Percentiles rank a stretch among this genome's conserved stretches.
phyloP scores from a whole-genome alignment of 805 yeast species.

The Hanseniaspora hatyaiensis region DNA sequence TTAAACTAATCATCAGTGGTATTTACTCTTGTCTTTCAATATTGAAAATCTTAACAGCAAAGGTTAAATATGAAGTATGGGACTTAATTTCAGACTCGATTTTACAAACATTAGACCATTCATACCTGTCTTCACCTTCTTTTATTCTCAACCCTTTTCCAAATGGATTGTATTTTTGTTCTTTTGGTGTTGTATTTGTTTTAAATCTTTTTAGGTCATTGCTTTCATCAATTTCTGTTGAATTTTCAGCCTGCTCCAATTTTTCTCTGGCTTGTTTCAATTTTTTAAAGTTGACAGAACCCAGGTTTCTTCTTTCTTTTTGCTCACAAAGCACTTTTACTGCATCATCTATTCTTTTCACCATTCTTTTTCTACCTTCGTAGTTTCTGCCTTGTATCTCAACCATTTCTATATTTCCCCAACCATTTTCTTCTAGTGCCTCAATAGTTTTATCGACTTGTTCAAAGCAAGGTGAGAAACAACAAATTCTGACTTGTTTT shows the following conservation, averaged over 20 bases:
- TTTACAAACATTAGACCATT: conserved; percentile 78
- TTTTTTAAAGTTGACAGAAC: conserved; percentile 44
- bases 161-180: conserved; percentile 72
- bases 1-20: too few species aligned
- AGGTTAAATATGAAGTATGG: conserved; percentile 87
- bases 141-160: conserved; percentile 75
- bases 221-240: conserved; percentile 20
- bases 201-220: conserved; percentile 18
- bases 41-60: conserved; percentile 48
- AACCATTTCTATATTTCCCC: conserved; percentile 83
- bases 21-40: conserved; percentile 19
- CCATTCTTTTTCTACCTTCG: conserved; percentile 87
- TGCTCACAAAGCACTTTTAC: conserved; percentile 70
- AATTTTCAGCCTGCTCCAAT: conserved; percentile 22
- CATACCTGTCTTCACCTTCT: conserved; percentile 73
- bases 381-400: conserved; percentile 75
- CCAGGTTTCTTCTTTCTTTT: conserved; percentile 55
- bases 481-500: conserved; percentile 62
- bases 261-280: conserved; percentile 23
- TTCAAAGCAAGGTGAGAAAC: conserved; percentile 96
- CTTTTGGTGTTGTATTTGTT: conserved; percentile 27
- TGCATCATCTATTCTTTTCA: conserved; percentile 67
- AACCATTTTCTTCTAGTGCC: conserved; percentile 61
- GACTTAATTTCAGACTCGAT: conserved; percentile 77
- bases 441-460: conserved; percentile 83